A percentile compares a stretch with the other conserved stretches of the same genome.
Conservation (phyloP, 2,329 filamentous ascomycete species). For the Phoma sp. region DNA sequence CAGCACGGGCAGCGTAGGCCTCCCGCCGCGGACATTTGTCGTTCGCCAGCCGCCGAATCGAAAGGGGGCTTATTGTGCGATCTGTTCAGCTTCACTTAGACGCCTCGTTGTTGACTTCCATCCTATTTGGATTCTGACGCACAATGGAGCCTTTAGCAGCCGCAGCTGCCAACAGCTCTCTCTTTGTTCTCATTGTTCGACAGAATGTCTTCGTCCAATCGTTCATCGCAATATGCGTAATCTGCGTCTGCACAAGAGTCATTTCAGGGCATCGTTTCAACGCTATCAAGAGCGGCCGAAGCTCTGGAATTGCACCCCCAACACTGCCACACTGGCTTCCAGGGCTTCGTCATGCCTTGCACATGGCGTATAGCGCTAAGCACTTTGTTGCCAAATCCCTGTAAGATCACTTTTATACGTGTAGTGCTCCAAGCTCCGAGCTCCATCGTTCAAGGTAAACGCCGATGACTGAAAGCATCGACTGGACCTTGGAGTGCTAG, state of each 20-base stretch:
- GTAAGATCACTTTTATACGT: slow-evolving; percentile 11
- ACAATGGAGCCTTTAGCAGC: neutral
- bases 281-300: slow-evolving; percentile 14
- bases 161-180: neutral
- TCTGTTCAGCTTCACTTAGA: too few species aligned
- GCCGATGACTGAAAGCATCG: too few species aligned
- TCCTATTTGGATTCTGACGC: too few species aligned
- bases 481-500: too few species aligned
- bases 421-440: too few species aligned
- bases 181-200: neutral
- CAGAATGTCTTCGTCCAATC: slow-evolving; percentile 1
- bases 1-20: slow-evolving; percentile 1
- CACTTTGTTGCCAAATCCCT: slow-evolving; percentile 19
- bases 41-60: neutral
- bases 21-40: slow-evolving; percentile 10
- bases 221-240: slow-evolving; percentile 9
- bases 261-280: slow-evolving; percentile 20
- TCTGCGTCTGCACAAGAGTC: slow-evolving; percentile 21
- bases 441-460: too few species aligned
- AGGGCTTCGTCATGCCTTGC: slow-evolving; percentile 23
- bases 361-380: slow-evolving; percentile 20
- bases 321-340: slow-evolving; percentile 30
- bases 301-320: slow-evolving; percentile 15
- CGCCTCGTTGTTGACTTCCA: too few species aligned
- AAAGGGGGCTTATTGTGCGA: neutral